These are phyloP conservation scores for Coccomyxa sp. DNA, from an alignment of 139 green algal species.

Conservation along the genomic window DNA sequence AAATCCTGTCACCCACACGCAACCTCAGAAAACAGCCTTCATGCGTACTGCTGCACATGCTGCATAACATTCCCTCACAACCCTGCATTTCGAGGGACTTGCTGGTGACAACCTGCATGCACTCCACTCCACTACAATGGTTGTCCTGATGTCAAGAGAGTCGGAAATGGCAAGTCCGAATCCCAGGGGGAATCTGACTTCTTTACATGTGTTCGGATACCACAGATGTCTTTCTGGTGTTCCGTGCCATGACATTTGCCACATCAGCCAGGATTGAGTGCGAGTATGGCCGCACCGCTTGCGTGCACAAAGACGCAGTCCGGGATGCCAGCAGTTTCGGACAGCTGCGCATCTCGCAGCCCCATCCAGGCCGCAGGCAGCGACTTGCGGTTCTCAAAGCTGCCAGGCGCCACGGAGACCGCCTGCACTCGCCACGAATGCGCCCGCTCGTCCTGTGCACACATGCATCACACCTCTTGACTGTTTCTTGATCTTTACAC, in stretches of 20 bases:
- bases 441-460: constrained; percentile 64
- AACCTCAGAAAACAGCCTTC: not conserved
- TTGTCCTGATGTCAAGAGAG: not conserved
- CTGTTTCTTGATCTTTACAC: too few species aligned
- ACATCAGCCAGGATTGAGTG: not conserved
- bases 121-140: not conserved
- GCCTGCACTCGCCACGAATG: constrained; percentile 80
- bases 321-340: constrained; percentile 60
- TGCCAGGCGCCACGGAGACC: constrained; percentile 64
- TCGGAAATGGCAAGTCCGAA: not conserved
- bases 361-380: constrained; percentile 84
- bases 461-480: not conserved
- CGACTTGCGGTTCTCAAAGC: constrained; percentile 80
- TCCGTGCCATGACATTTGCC: not conserved
- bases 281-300: not conserved
- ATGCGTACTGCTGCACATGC: not conserved
- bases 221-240: not conserved
- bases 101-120: too few species aligned
- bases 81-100: too few species aligned
- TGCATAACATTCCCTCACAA: too few species aligned
- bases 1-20: not conserved
- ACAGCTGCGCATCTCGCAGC: constrained; percentile 81
- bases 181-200: not conserved
- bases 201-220: not conserved
- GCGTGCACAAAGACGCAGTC: constrained; percentile 90